Conservation (phyloP, 2,329 filamentous ascomycete genomes). For the Zasmidium citrigriseum region DNA sequence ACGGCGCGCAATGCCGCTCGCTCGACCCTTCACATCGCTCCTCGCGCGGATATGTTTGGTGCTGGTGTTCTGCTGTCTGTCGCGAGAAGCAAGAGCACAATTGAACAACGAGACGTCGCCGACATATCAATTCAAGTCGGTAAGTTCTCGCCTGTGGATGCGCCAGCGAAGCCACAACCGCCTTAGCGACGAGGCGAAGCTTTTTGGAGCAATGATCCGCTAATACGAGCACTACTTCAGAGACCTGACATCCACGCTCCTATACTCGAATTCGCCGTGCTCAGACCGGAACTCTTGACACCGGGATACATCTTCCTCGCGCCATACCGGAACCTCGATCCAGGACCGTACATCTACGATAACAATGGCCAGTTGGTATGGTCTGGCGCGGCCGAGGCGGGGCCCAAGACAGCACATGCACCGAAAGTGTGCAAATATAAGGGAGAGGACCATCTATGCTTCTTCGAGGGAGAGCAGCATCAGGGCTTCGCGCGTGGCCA, state of each 20-base stretch:
- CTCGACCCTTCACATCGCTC: neutral
- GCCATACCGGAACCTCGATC: constrained; percentile 51
- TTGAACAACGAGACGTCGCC: constrained; percentile 38
- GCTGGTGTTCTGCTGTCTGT: constrained; percentile 7
- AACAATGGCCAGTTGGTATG: constrained; percentile 53
- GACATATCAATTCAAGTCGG: constrained; percentile 38
- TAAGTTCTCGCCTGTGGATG: constrained; percentile 20
- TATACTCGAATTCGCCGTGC: constrained; percentile 35
- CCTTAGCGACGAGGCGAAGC: constrained; percentile 1
- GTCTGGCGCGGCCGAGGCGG: constrained; percentile 51
- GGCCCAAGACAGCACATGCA: constrained; percentile 52
- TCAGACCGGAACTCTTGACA: constrained; percentile 37
- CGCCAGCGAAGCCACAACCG: constrained; percentile 7
- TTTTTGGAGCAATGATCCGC: constrained; percentile 7
- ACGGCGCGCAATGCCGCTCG: neutral
- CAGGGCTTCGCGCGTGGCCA: constrained; percentile 55
- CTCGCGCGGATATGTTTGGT: neutral
- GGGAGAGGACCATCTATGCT: constrained; percentile 52
- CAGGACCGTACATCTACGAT: constrained; percentile 55
- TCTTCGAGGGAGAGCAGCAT: constrained; percentile 54
- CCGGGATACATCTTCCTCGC: constrained; percentile 55
- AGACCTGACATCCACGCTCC: constrained; percentile 43
- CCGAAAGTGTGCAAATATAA: constrained; percentile 53
- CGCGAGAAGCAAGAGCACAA: constrained; percentile 19
- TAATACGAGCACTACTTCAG: constrained; percentile 24